Conservation (phyloP, 108 stramenopile genomes). For the Skeletonema marinoi region DNA sequence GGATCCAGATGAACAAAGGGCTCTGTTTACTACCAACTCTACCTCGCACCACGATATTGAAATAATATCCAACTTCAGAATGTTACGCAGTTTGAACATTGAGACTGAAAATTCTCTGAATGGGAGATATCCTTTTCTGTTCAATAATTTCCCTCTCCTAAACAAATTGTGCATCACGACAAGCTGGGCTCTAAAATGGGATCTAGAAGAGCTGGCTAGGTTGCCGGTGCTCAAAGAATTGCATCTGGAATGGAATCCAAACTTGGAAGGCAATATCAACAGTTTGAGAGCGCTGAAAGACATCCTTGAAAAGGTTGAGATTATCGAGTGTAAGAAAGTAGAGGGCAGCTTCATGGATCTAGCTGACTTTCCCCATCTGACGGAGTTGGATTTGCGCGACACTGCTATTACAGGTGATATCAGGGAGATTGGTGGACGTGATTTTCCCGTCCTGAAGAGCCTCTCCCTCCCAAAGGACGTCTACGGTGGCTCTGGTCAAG, state of each 20-base stretch:
- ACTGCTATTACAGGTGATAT: background rate
- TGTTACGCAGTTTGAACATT: background rate
- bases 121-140: background rate
- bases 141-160: background rate
- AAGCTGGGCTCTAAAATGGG: background rate
- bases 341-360: constrained; percentile 1
- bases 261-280: background rate
- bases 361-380: constrained; percentile 15
- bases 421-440: background rate
- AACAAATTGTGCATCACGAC: background rate
- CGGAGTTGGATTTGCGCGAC: background rate
- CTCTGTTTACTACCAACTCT: too few species aligned
- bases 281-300: background rate
- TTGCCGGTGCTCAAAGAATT: background rate
- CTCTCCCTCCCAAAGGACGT: background rate
- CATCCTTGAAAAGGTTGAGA: background rate
- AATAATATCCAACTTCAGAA: background rate
- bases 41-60: too few species aligned
- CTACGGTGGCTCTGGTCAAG: background rate
- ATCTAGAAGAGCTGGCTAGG: background rate
- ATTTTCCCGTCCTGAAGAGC: background rate
- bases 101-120: too few species aligned
- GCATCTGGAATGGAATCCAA: background rate
- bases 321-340: background rate
- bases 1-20: background rate